Evolutionary conservation across 768 basidiomycete species (phyloP), one percentile per base, ranked within the genome.

Genomic region (Mycena pura): DNA sequence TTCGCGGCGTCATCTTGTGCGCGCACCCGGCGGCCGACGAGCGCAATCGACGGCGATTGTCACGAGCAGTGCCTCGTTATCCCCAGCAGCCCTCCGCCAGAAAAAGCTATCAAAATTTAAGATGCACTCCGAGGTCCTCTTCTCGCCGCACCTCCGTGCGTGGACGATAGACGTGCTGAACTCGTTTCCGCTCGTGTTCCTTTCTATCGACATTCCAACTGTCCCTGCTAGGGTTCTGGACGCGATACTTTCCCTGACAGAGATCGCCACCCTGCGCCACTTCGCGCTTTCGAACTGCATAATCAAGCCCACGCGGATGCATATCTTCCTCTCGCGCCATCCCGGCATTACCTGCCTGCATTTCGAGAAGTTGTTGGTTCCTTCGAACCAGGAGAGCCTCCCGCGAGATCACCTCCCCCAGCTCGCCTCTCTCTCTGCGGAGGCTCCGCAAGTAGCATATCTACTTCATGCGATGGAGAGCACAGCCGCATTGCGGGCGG

Each of bases 91-190:
- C n/a, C 41, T 56, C 21, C 64, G 60, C 21, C 44, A 29, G 45
- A 40, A 22, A 41, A 54, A 45, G 5, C 38, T 66, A 3, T 31
- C 56, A n/a, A 51, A 29, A 22, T 62, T 66, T 47, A 29, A 27
- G 9, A 32, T 62, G 15, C 64, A 66, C 43, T 66, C 57, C 13
- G 57, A 62, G 28, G 27, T 62, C 6, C 57, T 62, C 22, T 34
- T 59, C 24, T 50, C 50, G 17, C 60, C 60, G 5, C 52, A 62
- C 27, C 52, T 56, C n/a, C 45, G 46, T 39, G 43, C 60, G 21
- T 66, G 64, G 64, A 66, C 64, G 1, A 44, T 62, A 15, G 60
- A 59, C 25, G 64, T 62, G 27, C 60, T 66, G 11, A 62, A 66
- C 48, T 59, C 64, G 11, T 62, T 66, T n/a, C 57, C 60, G 0